These are phyloP conservation scores for Hermanozyma aechmeae DNA, from an alignment of 805 yeast species.

Conservation along the genomic window DNA sequence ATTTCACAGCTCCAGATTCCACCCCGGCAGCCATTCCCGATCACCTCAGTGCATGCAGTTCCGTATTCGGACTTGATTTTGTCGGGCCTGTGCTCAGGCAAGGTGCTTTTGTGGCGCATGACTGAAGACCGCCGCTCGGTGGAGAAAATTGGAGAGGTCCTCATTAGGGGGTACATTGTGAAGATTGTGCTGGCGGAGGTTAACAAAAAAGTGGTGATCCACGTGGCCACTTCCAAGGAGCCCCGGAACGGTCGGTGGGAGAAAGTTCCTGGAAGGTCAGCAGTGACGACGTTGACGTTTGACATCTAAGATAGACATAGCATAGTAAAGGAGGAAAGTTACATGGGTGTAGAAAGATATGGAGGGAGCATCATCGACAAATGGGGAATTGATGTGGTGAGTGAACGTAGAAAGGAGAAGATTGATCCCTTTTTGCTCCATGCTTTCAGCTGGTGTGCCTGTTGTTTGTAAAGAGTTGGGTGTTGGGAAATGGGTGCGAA, in stretches of 20 bases:
- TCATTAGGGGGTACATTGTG: slow-evolving; percentile 63
- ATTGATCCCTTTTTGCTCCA: too few species aligned
- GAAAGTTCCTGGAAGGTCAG: slow-evolving; percentile 58
- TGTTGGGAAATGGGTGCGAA: too few species aligned
- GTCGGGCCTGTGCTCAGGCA: slow-evolving; percentile 85
- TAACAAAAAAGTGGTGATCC: slow-evolving; percentile 34
- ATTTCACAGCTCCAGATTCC: slow-evolving; percentile 47
- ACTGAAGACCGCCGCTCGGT: slow-evolving; percentile 57
- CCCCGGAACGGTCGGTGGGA: slow-evolving; percentile 87
- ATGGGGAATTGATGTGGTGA: too few species aligned
- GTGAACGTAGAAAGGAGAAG: too few species aligned
- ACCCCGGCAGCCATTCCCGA: slow-evolving; percentile 70
- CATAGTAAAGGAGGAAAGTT: too few species aligned
- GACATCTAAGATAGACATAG: slow-evolving; percentile 15
- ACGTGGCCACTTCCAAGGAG: slow-evolving; percentile 72
- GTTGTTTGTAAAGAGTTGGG: too few species aligned
- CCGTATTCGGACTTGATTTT: slow-evolving; percentile 81
- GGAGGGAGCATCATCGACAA: too few species aligned
- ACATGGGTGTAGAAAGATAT: too few species aligned
- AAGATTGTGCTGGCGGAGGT: slow-evolving; percentile 50
- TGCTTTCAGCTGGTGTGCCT: too few species aligned
- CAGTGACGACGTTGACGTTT: slow-evolving; percentile 36
- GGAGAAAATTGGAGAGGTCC: slow-evolving; percentile 43
- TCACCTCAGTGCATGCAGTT: slow-evolving; percentile 70
- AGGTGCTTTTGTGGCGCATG: slow-evolving; percentile 69